phyloP scores from a whole-genome alignment of 1,284 basidiomycete genomes.

The Microbotryum violaceum region DNA sequence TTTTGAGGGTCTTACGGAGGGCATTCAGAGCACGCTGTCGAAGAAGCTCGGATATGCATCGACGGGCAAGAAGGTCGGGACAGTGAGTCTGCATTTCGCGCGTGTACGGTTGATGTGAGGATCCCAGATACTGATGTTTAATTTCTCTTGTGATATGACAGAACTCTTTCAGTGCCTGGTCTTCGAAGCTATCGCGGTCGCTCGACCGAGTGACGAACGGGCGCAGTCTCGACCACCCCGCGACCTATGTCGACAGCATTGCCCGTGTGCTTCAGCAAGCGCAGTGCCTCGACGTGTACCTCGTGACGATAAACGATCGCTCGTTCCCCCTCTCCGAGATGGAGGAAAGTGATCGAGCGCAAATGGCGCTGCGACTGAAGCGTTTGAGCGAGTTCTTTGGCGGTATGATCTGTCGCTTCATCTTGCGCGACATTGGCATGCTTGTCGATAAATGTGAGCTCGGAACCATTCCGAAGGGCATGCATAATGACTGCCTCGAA shows the following conservation, averaged over 20 bases:
- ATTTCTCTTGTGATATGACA: slow-evolving; percentile 8
- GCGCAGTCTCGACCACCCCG: slow-evolving; percentile 75
- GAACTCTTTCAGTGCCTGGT: slow-evolving; percentile 51
- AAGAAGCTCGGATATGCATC: slow-evolving; percentile 78
- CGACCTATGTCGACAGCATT: slow-evolving; percentile 72
- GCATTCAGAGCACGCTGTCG: slow-evolving; percentile 51
- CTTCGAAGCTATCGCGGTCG: slow-evolving; percentile 68
- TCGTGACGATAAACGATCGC: slow-evolving; percentile 45
- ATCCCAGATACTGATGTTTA: background rate
- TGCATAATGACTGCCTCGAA: background rate
- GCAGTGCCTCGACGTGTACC: slow-evolving; percentile 60
- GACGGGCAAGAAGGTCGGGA: slow-evolving; percentile 71
- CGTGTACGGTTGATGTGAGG: slow-evolving; percentile 1
- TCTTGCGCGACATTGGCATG: slow-evolving; percentile 58
- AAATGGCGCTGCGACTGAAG: slow-evolving; percentile 66
- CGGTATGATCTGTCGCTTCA: slow-evolving; percentile 80
- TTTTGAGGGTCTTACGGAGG: slow-evolving; percentile 76
- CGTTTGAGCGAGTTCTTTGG: slow-evolving; percentile 84
- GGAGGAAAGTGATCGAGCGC: slow-evolving; percentile 47
- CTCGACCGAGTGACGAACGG: slow-evolving; percentile 86
- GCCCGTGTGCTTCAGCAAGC: slow-evolving; percentile 63
- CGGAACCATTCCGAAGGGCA: background rate
- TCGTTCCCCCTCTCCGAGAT: slow-evolving; percentile 55
- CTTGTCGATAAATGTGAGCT: slow-evolving; percentile 75
- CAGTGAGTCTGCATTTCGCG: slow-evolving; percentile 45